These are phyloP conservation scores for Pseudonitzschia multiseries DNA, from an alignment of 108 stramenopile genomes.

Conservation along the genomic window DNA sequence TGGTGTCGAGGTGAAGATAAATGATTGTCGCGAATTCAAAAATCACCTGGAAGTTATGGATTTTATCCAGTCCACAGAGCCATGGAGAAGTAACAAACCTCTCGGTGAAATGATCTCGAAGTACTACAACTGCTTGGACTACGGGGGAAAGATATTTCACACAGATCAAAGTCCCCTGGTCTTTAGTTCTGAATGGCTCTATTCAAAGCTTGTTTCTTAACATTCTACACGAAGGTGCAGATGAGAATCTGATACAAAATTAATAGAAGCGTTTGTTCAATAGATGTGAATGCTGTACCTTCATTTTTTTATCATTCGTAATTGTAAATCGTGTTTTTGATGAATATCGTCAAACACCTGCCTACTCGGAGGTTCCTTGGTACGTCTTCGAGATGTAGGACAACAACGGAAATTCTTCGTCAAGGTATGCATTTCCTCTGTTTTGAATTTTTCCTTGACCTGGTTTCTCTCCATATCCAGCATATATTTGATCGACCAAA, in stretches of 20 bases:
- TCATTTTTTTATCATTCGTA: no score
- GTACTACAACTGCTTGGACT: conserved; percentile 46
- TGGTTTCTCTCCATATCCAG: conserved; percentile 68
- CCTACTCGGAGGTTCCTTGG: neutral
- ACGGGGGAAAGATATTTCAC: conserved; percentile 36
- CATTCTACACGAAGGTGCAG: neutral
- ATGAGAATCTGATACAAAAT: neutral
- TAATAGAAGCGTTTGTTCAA: neutral
- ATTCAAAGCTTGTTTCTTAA: conserved; percentile 31
- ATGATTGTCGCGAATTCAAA: conserved; percentile 20
- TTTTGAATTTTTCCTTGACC: conserved; percentile 60
- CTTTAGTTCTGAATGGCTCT: conserved; percentile 50
- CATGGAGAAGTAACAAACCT: conserved; percentile 31
- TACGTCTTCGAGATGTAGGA: conserved; percentile 46
- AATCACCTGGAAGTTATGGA: conserved; percentile 37
- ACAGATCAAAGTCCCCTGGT: conserved; percentile 28
- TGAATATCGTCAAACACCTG: neutral
- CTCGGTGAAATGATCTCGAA: conserved; percentile 26
- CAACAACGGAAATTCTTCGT: conserved; percentile 62
- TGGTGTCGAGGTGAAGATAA: neutral
- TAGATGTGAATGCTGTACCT: neutral
- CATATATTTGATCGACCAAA: conserved; percentile 66
- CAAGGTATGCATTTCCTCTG: conserved; percentile 62
- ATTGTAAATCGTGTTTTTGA: neutral
- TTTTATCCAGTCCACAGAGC: conserved; percentile 24